phyloP scores from a whole-genome alignment of 2,329 filamentous ascomycete species.

The Emmonsia crescens region DNA sequence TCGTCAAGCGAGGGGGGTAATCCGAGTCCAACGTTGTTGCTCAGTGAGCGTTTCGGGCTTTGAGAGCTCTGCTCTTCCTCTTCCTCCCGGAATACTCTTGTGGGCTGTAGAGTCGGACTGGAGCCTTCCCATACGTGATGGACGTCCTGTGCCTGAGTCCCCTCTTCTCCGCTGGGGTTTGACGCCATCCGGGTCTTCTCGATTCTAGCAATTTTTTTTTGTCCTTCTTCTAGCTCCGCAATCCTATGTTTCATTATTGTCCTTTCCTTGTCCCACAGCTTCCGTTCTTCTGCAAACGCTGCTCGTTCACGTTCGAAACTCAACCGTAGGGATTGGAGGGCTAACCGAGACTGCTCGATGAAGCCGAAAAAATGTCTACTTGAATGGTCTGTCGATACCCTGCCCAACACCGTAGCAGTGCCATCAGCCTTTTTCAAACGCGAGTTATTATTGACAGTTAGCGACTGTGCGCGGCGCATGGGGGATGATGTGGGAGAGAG shows the following conservation, averaged over 20 bases:
- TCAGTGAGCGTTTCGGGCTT: constrained; percentile 15
- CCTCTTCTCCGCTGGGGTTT: neutral
- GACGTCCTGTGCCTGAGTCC: neutral
- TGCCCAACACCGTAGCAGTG: constrained; percentile 12
- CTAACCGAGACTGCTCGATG: constrained; percentile 31
- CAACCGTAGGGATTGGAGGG: constrained; percentile 29
- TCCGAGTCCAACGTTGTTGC: constrained; percentile 23
- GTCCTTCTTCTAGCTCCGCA: constrained; percentile 26
- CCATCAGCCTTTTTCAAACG: constrained; percentile 17
- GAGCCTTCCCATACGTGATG: constrained; percentile 36
- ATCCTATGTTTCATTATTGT: constrained; percentile 32
- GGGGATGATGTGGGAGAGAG: constrained; percentile 31
- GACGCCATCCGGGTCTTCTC: neutral
- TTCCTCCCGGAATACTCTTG: constrained; percentile 34
- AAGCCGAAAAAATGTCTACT: constrained; percentile 25
- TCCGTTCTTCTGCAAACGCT: constrained; percentile 34
- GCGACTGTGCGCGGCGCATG: constrained; percentile 29
- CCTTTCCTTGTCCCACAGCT: constrained; percentile 35
- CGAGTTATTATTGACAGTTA: constrained; percentile 27
- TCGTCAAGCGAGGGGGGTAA: constrained; percentile 28
- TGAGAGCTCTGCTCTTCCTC: constrained; percentile 15
- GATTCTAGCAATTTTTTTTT: neutral
- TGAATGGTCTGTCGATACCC: constrained; percentile 13
- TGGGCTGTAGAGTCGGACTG: constrained; percentile 29
- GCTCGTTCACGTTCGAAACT: constrained; percentile 31